A percentile compares a stretch with the other conserved stretches of the same genome.
phyloP scores from a whole-genome alignment of 495 filamentous ascomycete genomes.

The Xylaria scruposa region DNA sequence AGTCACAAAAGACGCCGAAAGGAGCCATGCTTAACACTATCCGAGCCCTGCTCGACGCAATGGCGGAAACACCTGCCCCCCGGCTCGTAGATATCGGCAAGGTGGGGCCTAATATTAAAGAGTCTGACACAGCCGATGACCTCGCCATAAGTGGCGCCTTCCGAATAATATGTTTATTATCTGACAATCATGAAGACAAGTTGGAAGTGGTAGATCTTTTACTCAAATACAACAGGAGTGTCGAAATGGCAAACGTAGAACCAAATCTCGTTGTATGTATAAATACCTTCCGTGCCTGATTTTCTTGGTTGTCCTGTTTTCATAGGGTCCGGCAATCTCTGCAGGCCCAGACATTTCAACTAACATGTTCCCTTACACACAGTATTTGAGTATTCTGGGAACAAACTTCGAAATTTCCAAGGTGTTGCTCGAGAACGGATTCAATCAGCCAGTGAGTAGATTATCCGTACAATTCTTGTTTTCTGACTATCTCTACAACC shows the following conservation, averaged over 20 bases:
- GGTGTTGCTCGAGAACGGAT: conserved; percentile 36
- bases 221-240: conserved; percentile 29
- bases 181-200: conserved; percentile 26
- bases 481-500: background rate
- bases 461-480: background rate
- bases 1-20: conserved; percentile 28
- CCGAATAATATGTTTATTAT: conserved; percentile 16
- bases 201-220: conserved; percentile 38
- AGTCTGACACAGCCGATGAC: background rate
- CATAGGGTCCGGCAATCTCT: too few relatives aligned
- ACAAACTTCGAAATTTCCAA: conserved; percentile 34
- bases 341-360: too few relatives aligned
- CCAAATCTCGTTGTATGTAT: conserved; percentile 22
- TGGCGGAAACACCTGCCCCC: conserved; percentile 7
- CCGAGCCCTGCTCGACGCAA: conserved; percentile 26
- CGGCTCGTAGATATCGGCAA: conserved; percentile 25
- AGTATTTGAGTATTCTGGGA: conserved; percentile 25
- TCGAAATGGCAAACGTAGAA: conserved; percentile 22
- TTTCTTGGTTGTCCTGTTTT: too few relatives aligned
- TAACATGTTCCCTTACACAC: too few relatives aligned
- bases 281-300: too few relatives aligned
- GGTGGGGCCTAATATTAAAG: background rate
- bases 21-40: conserved; percentile 26
- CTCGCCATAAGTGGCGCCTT: background rate
- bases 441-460: conserved; percentile 10